Conservation (phyloP, 2,329 filamentous ascomycete genomes). For the Phoma sp. region DNA sequence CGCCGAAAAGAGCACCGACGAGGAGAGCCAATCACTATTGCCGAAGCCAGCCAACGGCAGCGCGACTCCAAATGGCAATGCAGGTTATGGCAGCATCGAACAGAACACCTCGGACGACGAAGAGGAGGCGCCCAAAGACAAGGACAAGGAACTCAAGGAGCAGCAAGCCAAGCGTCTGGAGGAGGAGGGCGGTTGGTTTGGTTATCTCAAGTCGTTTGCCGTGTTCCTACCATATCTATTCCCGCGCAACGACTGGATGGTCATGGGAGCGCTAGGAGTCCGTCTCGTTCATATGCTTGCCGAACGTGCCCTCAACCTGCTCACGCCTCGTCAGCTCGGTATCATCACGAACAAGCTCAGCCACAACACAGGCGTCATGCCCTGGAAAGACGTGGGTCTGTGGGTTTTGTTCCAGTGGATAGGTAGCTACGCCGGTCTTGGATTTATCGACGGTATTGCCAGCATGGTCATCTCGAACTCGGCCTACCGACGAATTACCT, state of each 20-base stretch:
- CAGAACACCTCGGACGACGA: conserved; percentile 25
- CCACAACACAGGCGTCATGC: conserved; percentile 55
- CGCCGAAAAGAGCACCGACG: conserved; percentile 54
- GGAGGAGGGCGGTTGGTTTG: conserved; percentile 77
- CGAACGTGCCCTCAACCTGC: conserved; percentile 75
- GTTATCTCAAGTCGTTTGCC: conserved; percentile 76
- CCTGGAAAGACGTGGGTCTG: conserved; percentile 62
- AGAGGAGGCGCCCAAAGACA: conserved; percentile 61
- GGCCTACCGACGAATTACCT: conserved; percentile 65
- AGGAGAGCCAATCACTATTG: conserved; percentile 67
- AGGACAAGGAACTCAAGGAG: conserved; percentile 62
- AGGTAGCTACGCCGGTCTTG: conserved; percentile 60
- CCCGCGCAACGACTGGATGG: conserved; percentile 69
- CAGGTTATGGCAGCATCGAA: conserved; percentile 45
- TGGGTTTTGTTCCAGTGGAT: conserved; percentile 59
- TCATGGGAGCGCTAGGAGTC: conserved; percentile 73
- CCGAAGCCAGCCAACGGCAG: conserved; percentile 51
- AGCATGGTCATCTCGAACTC: conserved; percentile 65
- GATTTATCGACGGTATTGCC: conserved; percentile 59
- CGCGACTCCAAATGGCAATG: conserved; percentile 50
- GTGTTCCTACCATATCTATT: conserved; percentile 81
- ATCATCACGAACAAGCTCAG: conserved; percentile 76
- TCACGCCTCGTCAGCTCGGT: conserved; percentile 83
- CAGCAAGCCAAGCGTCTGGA: conserved; percentile 68
- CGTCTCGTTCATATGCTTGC: conserved; percentile 73